Percentiles rank a stretch among this genome's conserved stretches.
These are phyloP conservation scores for Saturnispora silvae DNA, from an alignment of 805 yeast genomes.

Conservation along the genomic window DNA sequence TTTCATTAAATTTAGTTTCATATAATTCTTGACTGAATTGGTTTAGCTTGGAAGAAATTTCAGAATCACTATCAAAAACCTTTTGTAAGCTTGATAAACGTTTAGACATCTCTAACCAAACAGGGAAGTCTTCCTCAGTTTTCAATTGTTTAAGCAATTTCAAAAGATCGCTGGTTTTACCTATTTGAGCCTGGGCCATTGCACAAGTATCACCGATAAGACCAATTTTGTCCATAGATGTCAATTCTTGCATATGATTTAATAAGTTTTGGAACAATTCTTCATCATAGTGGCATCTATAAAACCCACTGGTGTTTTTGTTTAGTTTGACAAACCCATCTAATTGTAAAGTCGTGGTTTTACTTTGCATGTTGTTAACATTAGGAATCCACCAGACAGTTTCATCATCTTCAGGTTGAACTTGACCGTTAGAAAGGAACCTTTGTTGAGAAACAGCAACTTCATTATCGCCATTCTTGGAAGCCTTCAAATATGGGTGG, in stretches of 20 bases:
- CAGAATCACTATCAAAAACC: constrained; percentile 29
- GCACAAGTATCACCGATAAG: constrained; percentile 43
- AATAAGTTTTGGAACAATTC: constrained; percentile 31
- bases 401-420: constrained; percentile 32
- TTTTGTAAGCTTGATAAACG: constrained; percentile 28
- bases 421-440: constrained; percentile 49
- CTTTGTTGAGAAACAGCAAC: constrained; percentile 45
- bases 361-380: constrained; percentile 19
- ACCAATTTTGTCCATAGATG: constrained; percentile 42
- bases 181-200: constrained; percentile 37
- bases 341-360: constrained; percentile 13
- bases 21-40: constrained; percentile 27
- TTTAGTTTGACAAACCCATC: constrained; percentile 33
- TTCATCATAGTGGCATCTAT: constrained; percentile 43
- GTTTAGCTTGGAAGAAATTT: constrained; percentile 20
- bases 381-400: constrained; percentile 52
- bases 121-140: constrained; percentile 32
- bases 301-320: constrained; percentile 40
- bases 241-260: constrained; percentile 28
- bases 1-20: constrained; percentile 22
- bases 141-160: constrained; percentile 29
- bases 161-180: constrained; percentile 34
- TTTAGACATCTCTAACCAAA: constrained; percentile 44
- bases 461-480: constrained; percentile 24
- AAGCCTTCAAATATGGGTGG: constrained; percentile 55